Conservation (phyloP, 2,329 filamentous ascomycete genomes). For the Fusarium stilboides region DNA sequence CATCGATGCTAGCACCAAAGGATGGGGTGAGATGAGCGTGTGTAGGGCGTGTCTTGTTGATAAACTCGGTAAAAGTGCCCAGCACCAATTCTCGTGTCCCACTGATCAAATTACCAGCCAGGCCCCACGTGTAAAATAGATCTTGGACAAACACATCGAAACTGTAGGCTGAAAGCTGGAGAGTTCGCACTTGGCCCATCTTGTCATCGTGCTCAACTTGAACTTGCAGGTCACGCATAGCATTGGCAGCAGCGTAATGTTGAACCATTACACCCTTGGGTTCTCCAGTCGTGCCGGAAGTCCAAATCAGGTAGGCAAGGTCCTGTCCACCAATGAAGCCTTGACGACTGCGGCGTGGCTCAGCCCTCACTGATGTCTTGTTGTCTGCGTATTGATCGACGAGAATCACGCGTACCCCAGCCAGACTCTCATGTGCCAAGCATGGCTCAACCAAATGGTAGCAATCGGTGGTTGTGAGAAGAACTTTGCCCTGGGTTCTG, state of each 20-base stretch:
- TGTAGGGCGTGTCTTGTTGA: slow-evolving; percentile 27
- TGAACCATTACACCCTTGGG: slow-evolving; percentile 39
- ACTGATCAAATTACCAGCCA: slow-evolving; percentile 17
- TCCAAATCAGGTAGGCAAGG: slow-evolving; percentile 31
- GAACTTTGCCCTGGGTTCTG: slow-evolving; percentile 25
- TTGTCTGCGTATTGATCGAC: slow-evolving; percentile 17
- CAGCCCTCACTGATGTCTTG: not conserved
- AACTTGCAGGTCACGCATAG: slow-evolving; percentile 30
- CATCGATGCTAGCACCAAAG: slow-evolving; percentile 29
- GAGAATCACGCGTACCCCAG: slow-evolving; percentile 20
- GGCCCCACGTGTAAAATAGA: slow-evolving; percentile 27
- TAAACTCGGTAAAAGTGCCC: slow-evolving; percentile 30
- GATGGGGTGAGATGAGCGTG: slow-evolving; percentile 33
- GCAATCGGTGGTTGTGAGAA: slow-evolving; percentile 19
- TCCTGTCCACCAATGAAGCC: not conserved
- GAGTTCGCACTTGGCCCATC: slow-evolving; percentile 18
- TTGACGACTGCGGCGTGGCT: not conserved
- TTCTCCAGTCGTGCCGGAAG: slow-evolving; percentile 27
- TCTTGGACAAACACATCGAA: slow-evolving; percentile 37
- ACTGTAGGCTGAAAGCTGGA: slow-evolving; percentile 32
- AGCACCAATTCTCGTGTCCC: slow-evolving; percentile 28
- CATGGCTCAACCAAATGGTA: slow-evolving; percentile 16
- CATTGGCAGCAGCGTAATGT: slow-evolving; percentile 22
- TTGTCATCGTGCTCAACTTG: slow-evolving; percentile 26
- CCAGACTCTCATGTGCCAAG: slow-evolving; percentile 2